Conservation (phyloP, 2,329 filamentous ascomycete species). For the Annulohypoxylon truncatum region DNA sequence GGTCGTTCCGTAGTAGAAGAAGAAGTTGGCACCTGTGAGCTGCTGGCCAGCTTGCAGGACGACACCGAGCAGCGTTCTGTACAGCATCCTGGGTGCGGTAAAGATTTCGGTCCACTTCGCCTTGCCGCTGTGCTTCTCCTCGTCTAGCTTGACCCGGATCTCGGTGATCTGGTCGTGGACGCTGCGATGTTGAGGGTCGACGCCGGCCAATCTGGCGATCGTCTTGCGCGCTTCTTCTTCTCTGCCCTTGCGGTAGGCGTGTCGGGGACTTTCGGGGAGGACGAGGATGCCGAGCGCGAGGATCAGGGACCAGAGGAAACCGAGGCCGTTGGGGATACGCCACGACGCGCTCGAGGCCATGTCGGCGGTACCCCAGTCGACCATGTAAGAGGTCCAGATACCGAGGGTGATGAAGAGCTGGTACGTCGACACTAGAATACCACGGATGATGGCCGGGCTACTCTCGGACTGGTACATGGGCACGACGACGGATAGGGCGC, state of each 20-base stretch:
- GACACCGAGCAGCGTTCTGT: constrained; percentile 72
- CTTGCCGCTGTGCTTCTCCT: constrained; percentile 59
- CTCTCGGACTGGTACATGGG: constrained; percentile 78
- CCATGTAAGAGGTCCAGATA: constrained; percentile 68
- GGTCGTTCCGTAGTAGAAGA: constrained; percentile 68
- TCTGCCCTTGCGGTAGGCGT: constrained; percentile 59
- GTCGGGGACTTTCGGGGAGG: constrained; percentile 67
- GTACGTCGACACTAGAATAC: constrained; percentile 72
- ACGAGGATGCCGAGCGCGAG: constrained; percentile 63
- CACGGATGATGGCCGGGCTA: constrained; percentile 72
- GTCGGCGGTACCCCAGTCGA: constrained; percentile 70
- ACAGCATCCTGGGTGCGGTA: constrained; percentile 73
- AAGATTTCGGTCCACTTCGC: constrained; percentile 70
- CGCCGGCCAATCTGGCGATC: constrained; percentile 60
- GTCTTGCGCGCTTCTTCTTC: constrained; percentile 61
- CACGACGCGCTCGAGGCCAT: constrained; percentile 64
- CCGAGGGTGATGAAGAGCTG: constrained; percentile 77
- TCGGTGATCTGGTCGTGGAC: constrained; percentile 63
- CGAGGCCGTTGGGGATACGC: constrained; percentile 71
- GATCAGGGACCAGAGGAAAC: constrained; percentile 65
- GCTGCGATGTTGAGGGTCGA: constrained; percentile 53
- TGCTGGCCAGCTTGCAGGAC: constrained; percentile 74
- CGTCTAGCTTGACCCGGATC: constrained; percentile 62
- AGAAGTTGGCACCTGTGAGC: constrained; percentile 75
- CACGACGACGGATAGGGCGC: constrained; percentile 71